Base-by-base conservation (phyloP, 352 stramenopile species). In the Phytopythium delawarense region DNA sequence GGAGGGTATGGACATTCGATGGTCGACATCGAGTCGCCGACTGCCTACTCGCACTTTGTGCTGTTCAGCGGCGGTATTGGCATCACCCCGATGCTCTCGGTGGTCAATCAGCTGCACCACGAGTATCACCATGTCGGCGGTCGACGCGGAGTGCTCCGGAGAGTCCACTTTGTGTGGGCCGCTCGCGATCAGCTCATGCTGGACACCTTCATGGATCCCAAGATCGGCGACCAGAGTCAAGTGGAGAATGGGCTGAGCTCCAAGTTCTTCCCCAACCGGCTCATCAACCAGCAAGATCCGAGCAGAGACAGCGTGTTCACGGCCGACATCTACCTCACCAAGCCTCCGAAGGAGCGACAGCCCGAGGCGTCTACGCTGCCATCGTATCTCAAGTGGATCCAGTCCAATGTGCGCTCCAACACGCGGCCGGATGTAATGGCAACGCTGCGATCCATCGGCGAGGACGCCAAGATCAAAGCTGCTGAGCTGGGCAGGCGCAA, bases 61-160 rank as follows among this genome's bases (percentile, higher is more conserved):
- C 61, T 90, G 21, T 62, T 88, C 25, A 66, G 69, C 28, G 72
- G 72, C 11, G 79, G 79, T 37, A 80, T 88, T 50, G 76, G 76
- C 2, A 64, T 86, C 61, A 86, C 79, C 0, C 76, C 79, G 0
- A 84, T 88, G 72, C 64, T 75, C 2, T 79, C 70, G 2, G 63
- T 85, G 13, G 69, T 78, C 1, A 88, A 88, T 59, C 72, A 70
- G 40, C 21, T 83, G 2, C 61, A 78, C 56, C 64, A 78, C 52
- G 64, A 75, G 20, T 66, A 57, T 25, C 70, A 68, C 39, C 66
- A 69, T 20, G 1, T 58, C 44, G 46, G 20, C 9, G 50, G 50
- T 15, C 50, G 28, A 6, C 76, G 69, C 16, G 55, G 48, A 0
- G 48, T 30, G 11, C 21, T 84, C 18, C 40, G 80, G 39, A 66